Evolutionary conservation across 2,329 filamentous ascomycete species (phyloP).

Genomic region (Pseudogymnoascus sp.): DNA sequence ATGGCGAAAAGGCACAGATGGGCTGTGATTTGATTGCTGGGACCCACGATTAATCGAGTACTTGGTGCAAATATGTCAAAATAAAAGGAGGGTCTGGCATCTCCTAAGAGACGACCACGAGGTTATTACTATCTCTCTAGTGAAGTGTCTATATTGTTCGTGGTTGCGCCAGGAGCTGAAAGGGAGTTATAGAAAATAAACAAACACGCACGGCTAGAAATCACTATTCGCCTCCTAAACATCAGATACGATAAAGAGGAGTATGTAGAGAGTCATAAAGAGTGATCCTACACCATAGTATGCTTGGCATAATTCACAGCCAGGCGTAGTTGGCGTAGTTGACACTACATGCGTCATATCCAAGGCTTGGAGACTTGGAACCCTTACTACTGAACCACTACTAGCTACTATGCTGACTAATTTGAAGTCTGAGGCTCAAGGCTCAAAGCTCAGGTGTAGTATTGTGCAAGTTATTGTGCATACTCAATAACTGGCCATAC

Average conservation of each 20-base stretch:
- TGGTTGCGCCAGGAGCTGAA: neutral
- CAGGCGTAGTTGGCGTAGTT: neutral
- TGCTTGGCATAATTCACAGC: neutral
- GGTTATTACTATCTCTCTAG: neutral
- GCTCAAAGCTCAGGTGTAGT: too few relatives aligned
- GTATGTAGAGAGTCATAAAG: slow-evolving; percentile 2
- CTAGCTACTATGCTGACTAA: neutral
- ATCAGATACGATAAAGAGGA: too few relatives aligned
- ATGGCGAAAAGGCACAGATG: neutral
- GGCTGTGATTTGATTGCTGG: neutral
- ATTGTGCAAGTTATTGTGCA: too few relatives aligned
- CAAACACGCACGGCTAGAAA: neutral
- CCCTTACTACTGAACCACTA: neutral
- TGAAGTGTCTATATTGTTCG: neutral
- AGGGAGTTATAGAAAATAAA: neutral
- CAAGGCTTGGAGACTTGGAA: neutral
- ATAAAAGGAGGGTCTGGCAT: neutral
- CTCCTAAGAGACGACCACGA: neutral
- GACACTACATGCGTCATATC: neutral
- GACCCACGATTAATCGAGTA: neutral
- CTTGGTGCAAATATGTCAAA: neutral
- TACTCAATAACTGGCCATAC: neutral
- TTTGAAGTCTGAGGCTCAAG: neutral
- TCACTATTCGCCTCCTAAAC: neutral
- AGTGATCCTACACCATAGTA: neutral